phyloP scores from a whole-genome alignment of 306 rosid species.

The Dalbergia cochinchinensis region DNA sequence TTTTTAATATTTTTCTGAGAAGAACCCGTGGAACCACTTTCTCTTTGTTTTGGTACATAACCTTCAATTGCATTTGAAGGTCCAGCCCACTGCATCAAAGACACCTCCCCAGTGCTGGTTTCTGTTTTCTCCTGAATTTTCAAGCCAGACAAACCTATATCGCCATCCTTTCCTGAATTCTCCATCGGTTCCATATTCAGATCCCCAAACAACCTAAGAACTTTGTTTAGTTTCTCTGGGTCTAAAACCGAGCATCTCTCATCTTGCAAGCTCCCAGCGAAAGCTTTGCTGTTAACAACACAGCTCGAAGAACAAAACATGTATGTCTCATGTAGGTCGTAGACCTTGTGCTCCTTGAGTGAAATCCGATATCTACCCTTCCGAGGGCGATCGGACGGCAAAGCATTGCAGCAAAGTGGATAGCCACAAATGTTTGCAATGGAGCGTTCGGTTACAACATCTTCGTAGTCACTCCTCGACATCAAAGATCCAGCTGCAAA shows the following conservation, averaged over 20 bases:
- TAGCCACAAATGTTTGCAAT: slow-evolving; percentile 74
- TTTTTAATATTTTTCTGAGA: slow-evolving; percentile 55
- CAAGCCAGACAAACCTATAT: slow-evolving; percentile 66
- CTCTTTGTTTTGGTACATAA: slow-evolving; percentile 73
- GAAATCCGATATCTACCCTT: slow-evolving; percentile 85
- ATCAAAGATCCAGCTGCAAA: slow-evolving; percentile 82
- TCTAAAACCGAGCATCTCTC: slow-evolving; percentile 70
- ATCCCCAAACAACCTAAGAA: slow-evolving; percentile 63
- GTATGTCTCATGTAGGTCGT: slow-evolving; percentile 79
- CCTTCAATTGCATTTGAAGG: slow-evolving; percentile 98
- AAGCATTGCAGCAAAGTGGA: slow-evolving; percentile 56
- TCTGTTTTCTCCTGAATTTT: slow-evolving; percentile 75
- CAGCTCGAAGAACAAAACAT: slow-evolving; percentile 83
- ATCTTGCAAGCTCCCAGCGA: slow-evolving; percentile 67
- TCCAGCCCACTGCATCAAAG: slow-evolving; percentile 76
- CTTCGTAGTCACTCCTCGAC: slow-evolving; percentile 83
- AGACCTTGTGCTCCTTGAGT: slow-evolving; percentile 81
- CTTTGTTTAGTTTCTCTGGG: slow-evolving; percentile 55
- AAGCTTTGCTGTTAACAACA: slow-evolving; percentile 70
- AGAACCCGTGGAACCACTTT: slow-evolving; percentile 45
- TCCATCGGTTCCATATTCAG: slow-evolving; percentile 51
- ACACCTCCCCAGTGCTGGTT: slow-evolving; percentile 54
- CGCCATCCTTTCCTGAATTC: slow-evolving; percentile 55
- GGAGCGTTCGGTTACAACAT: slow-evolving; percentile 85
- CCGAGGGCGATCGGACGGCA: slow-evolving; percentile 64